Evolutionary conservation across 495 filamentous ascomycete species (phyloP), one percentile per base, ranked within the genome.

Genomic region (Penicillium paradoxum): DNA sequence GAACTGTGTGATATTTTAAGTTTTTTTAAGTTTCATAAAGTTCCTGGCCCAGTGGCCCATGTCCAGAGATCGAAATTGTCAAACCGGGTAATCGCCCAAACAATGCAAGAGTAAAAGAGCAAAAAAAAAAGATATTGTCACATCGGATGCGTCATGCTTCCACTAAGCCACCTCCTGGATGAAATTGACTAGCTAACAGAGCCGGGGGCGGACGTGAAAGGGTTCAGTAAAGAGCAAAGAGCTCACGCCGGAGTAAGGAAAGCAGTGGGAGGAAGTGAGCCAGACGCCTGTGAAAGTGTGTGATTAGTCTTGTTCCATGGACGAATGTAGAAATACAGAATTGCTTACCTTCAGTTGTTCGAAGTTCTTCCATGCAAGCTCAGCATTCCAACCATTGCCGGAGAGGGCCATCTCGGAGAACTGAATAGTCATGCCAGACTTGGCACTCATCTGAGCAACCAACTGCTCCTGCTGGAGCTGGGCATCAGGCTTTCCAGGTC

Each of bases 391-490:
- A 40, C 79, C 79, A 54, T 81, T 84, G 53, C 86, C 79, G 0
- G 78, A 74, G 5, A 93, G 73, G 56, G 88, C 91, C 66, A 88
- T 72, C 56, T 83, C 76, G 2, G 89, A 84, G 58, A 83, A 92
- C 49, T 85, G 74, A 8, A 83, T 61, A 1, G 79, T 91, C 86
- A 93, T 85, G 30, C 81, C 78, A 2, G 89, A 90, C 41, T 76
- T 78, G 40, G 75, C 77, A 54, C 81, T 84, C 54, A 93, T 70
- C 60, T 88, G 81, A 41, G 77, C 62, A 6, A 88, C 71, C 65
- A 90, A 72, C 48, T 80, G 73, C 65, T 87, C 84, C 49, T 83
- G 78, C 44, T 78, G 76, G 37, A 73, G 67, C 56, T 77, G 77
- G 39, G 67, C 51, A 43, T 73, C 58, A 45, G 65, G 53, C 57